Evolutionary conservation across 2,329 filamentous ascomycete genomes (phyloP).

Genomic region (Cryphonectria radicalis): DNA sequence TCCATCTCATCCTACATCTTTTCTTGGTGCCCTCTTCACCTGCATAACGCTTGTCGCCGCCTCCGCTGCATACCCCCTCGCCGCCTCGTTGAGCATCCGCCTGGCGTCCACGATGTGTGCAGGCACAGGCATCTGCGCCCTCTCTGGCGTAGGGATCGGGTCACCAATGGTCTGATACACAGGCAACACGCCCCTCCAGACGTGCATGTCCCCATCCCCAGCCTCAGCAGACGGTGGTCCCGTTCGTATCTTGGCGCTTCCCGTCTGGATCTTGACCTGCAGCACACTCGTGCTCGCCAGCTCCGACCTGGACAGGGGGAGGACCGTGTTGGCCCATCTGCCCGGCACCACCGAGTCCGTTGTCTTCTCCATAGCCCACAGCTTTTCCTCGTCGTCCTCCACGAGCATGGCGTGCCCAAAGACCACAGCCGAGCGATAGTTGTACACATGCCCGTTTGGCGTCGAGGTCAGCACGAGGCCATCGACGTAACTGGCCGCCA

Average conservation of each 20-base stretch:
- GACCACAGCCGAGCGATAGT: conserved; percentile 80
- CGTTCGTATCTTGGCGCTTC: conserved; percentile 73
- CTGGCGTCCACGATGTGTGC: conserved; percentile 57
- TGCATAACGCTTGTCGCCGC: conserved; percentile 30
- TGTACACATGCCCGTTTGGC: conserved; percentile 80
- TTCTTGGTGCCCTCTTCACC: conserved; percentile 17
- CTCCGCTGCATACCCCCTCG: conserved; percentile 33
- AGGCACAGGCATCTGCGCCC: conserved; percentile 61
- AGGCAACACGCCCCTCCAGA: conserved; percentile 64
- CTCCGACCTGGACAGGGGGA: conserved; percentile 73
- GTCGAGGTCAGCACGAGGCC: conserved; percentile 79
- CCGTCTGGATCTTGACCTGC: conserved; percentile 69
- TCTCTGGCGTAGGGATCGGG: conserved; percentile 63
- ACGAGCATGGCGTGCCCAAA: conserved; percentile 76
- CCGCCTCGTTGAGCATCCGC: conserved; percentile 40
- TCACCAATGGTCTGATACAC: conserved; percentile 66
- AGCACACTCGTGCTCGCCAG: conserved; percentile 75
- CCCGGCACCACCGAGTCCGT: conserved; percentile 73
- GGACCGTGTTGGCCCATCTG: conserved; percentile 70
- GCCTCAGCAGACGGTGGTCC: conserved; percentile 64
- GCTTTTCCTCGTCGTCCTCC: conserved; percentile 67
- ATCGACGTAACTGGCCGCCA: conserved; percentile 75
- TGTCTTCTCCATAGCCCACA: conserved; percentile 78
- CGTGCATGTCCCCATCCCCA: conserved; percentile 47
- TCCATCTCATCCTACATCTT: neutral